These are phyloP conservation scores for Phaeosphaeria sp. DNA, from an alignment of 2,329 filamentous ascomycete species.

Conservation along the genomic window DNA sequence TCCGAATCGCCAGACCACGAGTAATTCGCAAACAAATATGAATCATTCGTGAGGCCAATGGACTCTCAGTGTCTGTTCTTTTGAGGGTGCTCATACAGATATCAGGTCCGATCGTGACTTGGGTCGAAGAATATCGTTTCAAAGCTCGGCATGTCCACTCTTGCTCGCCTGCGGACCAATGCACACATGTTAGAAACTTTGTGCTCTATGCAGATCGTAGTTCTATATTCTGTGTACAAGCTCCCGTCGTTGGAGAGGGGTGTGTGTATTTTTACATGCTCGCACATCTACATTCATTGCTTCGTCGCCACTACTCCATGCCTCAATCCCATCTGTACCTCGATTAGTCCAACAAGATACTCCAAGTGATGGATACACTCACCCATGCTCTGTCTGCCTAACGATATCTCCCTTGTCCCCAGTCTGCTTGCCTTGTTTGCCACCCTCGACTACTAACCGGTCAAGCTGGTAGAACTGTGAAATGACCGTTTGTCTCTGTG, in stretches of 20 bases:
- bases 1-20: not conserved
- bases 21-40: too few species aligned
- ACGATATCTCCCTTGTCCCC: conserved; percentile 71
- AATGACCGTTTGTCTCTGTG: conserved; percentile 89
- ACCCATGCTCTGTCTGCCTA: conserved; percentile 82
- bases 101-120: not conserved
- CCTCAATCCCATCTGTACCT: conserved; percentile 27
- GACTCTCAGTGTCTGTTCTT: too few species aligned
- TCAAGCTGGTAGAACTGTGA: conserved; percentile 96
- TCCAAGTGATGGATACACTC: conserved; percentile 41
- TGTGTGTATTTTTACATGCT: not conserved
- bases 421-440: conserved; percentile 77
- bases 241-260: not conserved
- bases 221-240: not conserved
- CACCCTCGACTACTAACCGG: conserved; percentile 87
- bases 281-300: not conserved
- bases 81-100: not conserved
- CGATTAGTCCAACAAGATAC: conserved; percentile 15
- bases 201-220: not conserved
- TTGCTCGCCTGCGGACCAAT: not conserved
- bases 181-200: not conserved
- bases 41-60: too few species aligned
- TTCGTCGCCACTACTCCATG: conserved; percentile 7
- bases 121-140: not conserved
- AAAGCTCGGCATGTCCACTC: not conserved